Evolutionary conservation across 441 rosid genomes (phyloP), one percentile per base, ranked within the genome.

Genomic region (Jatropha multifida): DNA sequence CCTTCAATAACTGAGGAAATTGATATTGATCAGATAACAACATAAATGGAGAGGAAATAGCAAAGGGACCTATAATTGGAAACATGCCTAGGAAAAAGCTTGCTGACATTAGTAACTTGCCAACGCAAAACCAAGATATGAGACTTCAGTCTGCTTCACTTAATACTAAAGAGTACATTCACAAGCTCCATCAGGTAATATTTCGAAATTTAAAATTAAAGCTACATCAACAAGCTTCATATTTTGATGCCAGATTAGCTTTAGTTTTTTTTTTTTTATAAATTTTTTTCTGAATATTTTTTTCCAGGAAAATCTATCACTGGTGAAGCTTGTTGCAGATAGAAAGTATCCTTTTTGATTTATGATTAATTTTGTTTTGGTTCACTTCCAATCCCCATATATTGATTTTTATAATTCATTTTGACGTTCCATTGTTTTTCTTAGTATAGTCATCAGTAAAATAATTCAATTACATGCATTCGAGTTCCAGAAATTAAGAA

Each of bases 81-180:
- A 82, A 77, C 77, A 71, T 55, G 44, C 76, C 69, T 23, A 86
- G 93, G 86, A 87, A 80, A 79, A 72, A 42, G 69, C 83, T 90
- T 41, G 86, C 79, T 23, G 92, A 90, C 78, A 88, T 90, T n/a
- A 84, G 85, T 79, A 90, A 87, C 81, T 66, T 90, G 71, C 85
- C 79, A 61, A 84, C 58, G 70, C 86, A 46, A 65, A 85, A 65
- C 74, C 84, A 83, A 73, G 84, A 75, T 73, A 73, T 55, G 10
- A 87, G 78, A 65, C 74, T 69, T 46, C 82, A 71, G 40, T 20
- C 81, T 62, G 8, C 80, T 67, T 69, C 83, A 15, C 48, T 78
- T 49, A 63, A 70, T 38, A 60, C 83, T 37, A 71, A 86, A 65
- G 87, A 83, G 12, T 78, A 79, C 72, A 54, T 81, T 64, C 83